Percentiles rank a stretch among this genome's conserved stretches.
These are phyloP conservation scores for Neophaeococcomyces mojaviensis DNA, from an alignment of 2,329 filamentous ascomycete genomes.

Conservation along the genomic window DNA sequence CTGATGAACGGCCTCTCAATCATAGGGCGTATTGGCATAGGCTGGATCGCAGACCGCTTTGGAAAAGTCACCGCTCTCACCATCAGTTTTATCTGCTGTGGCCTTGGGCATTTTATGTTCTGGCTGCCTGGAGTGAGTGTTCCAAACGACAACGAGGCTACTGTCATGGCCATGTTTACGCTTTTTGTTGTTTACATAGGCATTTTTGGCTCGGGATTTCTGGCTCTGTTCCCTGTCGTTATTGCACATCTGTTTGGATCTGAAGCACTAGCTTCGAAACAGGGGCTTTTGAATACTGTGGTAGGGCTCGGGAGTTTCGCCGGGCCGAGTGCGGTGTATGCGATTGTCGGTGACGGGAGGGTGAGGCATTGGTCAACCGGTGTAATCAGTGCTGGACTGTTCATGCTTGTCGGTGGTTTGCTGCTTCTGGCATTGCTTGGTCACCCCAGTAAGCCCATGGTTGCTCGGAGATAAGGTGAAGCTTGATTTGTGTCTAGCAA, in stretches of 20 bases:
- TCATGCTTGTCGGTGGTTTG: background rate
- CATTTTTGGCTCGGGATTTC: background rate
- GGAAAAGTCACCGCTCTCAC: background rate
- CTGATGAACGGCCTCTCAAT: background rate
- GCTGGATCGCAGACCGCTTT: background rate
- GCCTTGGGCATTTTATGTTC: background rate
- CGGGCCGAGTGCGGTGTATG: background rate
- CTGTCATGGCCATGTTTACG: background rate
- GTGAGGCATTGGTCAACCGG: background rate
- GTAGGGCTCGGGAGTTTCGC: background rate
- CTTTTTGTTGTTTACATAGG: background rate
- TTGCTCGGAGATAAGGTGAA: too few relatives aligned
- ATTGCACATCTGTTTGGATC: background rate
- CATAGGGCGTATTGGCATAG: background rate
- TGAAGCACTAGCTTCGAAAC: background rate
- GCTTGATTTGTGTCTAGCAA: too few relatives aligned
- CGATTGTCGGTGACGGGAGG: background rate
- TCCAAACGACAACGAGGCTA: background rate
- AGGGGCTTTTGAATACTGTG: background rate
- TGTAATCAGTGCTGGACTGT: background rate
- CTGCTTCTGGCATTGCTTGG: background rate
- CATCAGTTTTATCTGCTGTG: constrained; percentile 1
- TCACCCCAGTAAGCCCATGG: too few relatives aligned
- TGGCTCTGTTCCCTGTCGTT: background rate
- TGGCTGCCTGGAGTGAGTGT: background rate